A percentile compares a stretch with the other conserved stretches of the same genome.
phyloP scores from a whole-genome alignment of 1,284 basidiomycete genomes.

The Lentinus polychrous region DNA sequence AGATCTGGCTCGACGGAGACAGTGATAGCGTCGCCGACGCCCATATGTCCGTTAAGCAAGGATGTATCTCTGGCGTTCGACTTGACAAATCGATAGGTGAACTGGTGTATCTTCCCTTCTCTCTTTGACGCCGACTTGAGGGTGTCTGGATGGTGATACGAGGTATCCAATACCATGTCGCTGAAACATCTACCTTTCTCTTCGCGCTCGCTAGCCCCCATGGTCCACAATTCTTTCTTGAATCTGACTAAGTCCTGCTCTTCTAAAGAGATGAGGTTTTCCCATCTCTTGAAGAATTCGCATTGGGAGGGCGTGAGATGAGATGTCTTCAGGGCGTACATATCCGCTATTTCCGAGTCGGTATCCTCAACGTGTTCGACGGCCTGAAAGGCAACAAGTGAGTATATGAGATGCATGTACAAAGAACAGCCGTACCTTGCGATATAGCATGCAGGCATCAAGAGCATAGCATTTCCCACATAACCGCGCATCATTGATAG shows the following conservation, averaged over 20 bases:
- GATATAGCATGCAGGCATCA: conserved; percentile 92
- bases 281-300: conserved; percentile 90
- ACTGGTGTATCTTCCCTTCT: conserved; percentile 40
- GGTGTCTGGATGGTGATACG: conserved; percentile 21
- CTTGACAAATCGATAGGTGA: conserved; percentile 63
- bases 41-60: conserved; percentile 77
- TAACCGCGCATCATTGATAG: conserved; percentile 75
- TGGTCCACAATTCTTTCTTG: conserved; percentile 91
- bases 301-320: conserved; percentile 69
- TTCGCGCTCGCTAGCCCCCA: conserved; percentile 77
- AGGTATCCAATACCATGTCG: conserved; percentile 62
- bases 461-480: conserved; percentile 82
- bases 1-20: conserved; percentile 82
- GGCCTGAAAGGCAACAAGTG: conserved; percentile 41
- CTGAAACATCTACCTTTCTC: conserved; percentile 75
- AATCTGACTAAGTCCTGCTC: conserved; percentile 82
- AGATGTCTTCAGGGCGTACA: conserved; percentile 74
- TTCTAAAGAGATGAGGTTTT: conserved; percentile 80
- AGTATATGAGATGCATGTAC: conserved; percentile 5
- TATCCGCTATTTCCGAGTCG: conserved; percentile 64
- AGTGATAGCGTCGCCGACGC: conserved; percentile 75
- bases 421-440: conserved; percentile 56
- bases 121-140: conserved; percentile 15
- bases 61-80: conserved; percentile 23
- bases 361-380: conserved; percentile 58